These are phyloP conservation scores for Tetrahymena thermophila DNA, from an alignment of 73 alveolate genomes.

Conservation along the genomic window DNA sequence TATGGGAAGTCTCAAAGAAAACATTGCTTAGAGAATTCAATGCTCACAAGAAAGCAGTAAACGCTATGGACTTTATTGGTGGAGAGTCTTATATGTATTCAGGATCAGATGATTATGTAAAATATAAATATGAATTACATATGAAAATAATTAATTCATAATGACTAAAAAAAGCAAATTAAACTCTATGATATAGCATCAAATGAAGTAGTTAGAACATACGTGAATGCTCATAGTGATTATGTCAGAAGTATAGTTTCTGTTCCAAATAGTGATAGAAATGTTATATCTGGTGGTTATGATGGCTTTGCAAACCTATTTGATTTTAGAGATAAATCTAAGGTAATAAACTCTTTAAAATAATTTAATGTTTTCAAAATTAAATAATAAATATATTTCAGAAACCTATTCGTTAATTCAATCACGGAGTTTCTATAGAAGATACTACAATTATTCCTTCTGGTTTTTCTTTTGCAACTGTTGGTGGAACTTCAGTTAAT, in stretches of 20 bases:
- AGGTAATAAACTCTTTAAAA: neutral
- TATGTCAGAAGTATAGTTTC: neutral
- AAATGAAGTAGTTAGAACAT: neutral
- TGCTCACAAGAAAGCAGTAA: neutral
- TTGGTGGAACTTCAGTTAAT: neutral
- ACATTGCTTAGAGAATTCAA: neutral
- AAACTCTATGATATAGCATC: neutral
- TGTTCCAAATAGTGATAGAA: neutral
- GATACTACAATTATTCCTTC: neutral
- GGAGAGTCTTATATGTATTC: neutral
- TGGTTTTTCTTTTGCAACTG: conserved; percentile 1
- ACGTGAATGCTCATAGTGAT: neutral
- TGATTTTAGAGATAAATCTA: neutral
- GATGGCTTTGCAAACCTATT: neutral
- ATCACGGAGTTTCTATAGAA: neutral
- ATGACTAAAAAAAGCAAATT: neutral
- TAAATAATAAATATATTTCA: neutral
- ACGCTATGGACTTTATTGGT: neutral
- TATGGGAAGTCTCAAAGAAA: neutral
- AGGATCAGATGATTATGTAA: neutral
- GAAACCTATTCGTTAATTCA: neutral
- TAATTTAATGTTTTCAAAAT: neutral
- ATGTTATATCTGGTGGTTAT: neutral
- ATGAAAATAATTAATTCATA: neutral
- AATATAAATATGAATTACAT: neutral